Base-by-base conservation (phyloP, 2,329 filamentous ascomycete species). In the Nothophaeocryptopus gaeumannii region DNA sequence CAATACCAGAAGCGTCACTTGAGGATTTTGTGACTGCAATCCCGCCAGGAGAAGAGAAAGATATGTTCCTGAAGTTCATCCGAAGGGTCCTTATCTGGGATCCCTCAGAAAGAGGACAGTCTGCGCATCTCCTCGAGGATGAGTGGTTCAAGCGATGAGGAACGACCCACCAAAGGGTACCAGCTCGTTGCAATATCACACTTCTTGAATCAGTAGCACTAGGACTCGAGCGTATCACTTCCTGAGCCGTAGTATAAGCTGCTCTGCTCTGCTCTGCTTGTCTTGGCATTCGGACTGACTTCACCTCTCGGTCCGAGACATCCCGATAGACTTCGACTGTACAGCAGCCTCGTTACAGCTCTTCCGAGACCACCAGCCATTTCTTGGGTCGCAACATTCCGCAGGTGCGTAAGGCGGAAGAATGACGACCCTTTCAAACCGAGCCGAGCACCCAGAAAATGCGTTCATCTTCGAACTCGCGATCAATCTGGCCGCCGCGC, bases 21-120 rank as follows among this genome's bases (percentile, higher is more conserved):
- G 47, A 56, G 36, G 44, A 50, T 11, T 55, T 52, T 15, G 45
- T 64, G 20, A 61, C 58, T 2, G 47, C 51, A 13, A 57, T 63
- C 11, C 57, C 58, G 12, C 53, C 48, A 3, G 61, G 56, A 5
- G 51, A 60, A 37, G 62, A 62, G 45, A 63, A 62, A 44, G 49
- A 54, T 2, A 12, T 48, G 41, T 62, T 64, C 50, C 51, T 66
- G n/a, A 47, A 39, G 14, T 63, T 63, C 46, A 55, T 65, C 38
- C 53, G 56, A 31, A 63, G 56, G 42, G 58, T 64, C 11, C 51
- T 64, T 16, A 55, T 55, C 9, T 65, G 63, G 61, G 58, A 64
- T 51, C 55, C 50, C 8, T 42, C 55, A 39, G 39, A 47, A 42
- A 55, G 62, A 41, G 54, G 39, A 20, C 56, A 44, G 3, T 53